Evolutionary conservation across 352 stramenopile species (phyloP), one percentile per base, ranked within the genome.

Genomic region (Nothophytophthora sp.): DNA sequence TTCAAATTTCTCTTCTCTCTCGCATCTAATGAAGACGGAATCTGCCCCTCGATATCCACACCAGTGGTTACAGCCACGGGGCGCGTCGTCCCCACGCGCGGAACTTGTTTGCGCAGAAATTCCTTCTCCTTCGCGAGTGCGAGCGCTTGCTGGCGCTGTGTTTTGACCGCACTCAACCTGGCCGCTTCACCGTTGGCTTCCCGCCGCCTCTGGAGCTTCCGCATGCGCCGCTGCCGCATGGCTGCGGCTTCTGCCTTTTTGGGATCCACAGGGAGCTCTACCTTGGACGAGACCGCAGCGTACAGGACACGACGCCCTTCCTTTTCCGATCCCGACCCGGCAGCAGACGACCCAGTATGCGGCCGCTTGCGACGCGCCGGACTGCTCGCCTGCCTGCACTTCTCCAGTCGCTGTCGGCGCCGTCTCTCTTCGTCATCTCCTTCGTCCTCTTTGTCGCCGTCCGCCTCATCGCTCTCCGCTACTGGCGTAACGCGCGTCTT

Each of bases 171-270:
- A 24, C 16, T 9, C 28, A 55, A 37, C 47, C 43, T 35, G 12
- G 38, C 29, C 18, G 42, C n/a, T 25, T 60, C 56, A 24, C 50
- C 56, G 4, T 41, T 60, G 32, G 56, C 56, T 28, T 41, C 47
- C 36, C 56, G 36, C 24, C 56, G 56, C 7, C 34, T 50, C 34
- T 22, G 28, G 12, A 65, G 22, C 29, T 65, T 65, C 7, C 25
- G 49, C 56, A 60, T 65, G 30, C 56, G 41, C 12, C 50, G 36
- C 19, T 48, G 50, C 6, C 56, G 42, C 5, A 16, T 13, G 1
- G 33, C 30, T 18, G 49, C 50, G 19, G 56, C 42, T 29, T 47
- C 51, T 8, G 32, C 43, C 24, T 55, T 60, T 2, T 29, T 42
- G 5, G 24, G 15, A 15, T 49, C 41, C 9, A 40, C 22, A 23